Percentiles rank a stretch among this genome's conserved stretches.
Conservation (phyloP, 345 rosid genomes). For the Eucalyptus regnans region DNA sequence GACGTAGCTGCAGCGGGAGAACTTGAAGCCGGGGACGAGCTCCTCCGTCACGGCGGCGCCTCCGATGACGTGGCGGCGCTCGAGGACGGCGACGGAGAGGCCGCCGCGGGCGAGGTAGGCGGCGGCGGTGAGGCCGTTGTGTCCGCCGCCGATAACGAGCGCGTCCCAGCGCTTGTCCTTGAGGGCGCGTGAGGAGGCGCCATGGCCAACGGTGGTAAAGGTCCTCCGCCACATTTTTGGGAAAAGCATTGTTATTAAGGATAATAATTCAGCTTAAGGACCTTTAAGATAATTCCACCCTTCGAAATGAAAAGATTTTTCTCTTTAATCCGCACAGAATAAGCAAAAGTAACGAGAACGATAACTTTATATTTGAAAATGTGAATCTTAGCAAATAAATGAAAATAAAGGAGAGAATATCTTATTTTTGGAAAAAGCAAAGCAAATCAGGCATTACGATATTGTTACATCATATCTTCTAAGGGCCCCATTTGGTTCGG, state of each 20-base stretch:
- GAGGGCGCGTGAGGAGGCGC: slow-evolving; percentile 1
- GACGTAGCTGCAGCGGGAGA: slow-evolving; percentile 88
- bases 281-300: not conserved
- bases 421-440: too few relatives aligned
- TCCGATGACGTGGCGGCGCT: slow-evolving; percentile 79
- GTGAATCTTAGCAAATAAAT: too few relatives aligned
- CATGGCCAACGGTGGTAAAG: slow-evolving; percentile 7
- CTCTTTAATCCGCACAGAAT: not conserved
- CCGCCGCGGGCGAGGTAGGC: slow-evolving; percentile 85
- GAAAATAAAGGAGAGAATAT: too few relatives aligned
- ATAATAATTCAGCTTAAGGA: not conserved
- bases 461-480: too few relatives aligned
- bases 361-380: too few relatives aligned
- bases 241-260: not conserved
- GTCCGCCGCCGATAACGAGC: slow-evolving; percentile 79
- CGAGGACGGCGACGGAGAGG: slow-evolving; percentile 80
- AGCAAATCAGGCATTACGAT: too few relatives aligned
- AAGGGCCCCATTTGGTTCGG: too few relatives aligned
- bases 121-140: slow-evolving; percentile 82
- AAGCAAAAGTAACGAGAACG: not conserved
- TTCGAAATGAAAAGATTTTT: too few relatives aligned
- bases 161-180: slow-evolving; percentile 65
- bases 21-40: slow-evolving; percentile 72
- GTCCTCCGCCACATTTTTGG: slow-evolving; percentile 58
- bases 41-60: slow-evolving; percentile 93